phyloP scores from a whole-genome alignment of 1,284 basidiomycete species.

The Fistulinella cinereoalba region DNA sequence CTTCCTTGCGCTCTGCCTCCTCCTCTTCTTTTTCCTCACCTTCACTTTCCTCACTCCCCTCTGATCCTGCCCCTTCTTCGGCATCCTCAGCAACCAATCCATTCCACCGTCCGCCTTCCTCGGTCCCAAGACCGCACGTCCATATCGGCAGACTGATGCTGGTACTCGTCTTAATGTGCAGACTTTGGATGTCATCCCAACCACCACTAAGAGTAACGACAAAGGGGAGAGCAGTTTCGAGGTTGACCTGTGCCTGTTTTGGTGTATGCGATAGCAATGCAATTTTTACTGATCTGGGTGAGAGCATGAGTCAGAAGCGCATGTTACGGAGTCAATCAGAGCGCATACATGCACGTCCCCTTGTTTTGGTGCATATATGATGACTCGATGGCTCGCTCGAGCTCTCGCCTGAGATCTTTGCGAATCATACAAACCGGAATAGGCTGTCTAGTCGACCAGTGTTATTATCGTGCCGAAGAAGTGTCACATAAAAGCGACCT shows the following conservation, averaged over 20 bases:
- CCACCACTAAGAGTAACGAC: slow-evolving; percentile 73
- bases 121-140: slow-evolving; percentile 68
- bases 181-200: slow-evolving; percentile 90
- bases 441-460: slow-evolving; percentile 64
- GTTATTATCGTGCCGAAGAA: not conserved
- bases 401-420: slow-evolving; percentile 85
- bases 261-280: slow-evolving; percentile 73
- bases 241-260: slow-evolving; percentile 75
- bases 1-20: no score
- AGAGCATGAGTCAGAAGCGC: not conserved
- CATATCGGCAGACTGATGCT: slow-evolving; percentile 90
- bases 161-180: slow-evolving; percentile 89
- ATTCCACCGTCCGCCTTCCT: slow-evolving; percentile 61
- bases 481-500: slow-evolving; percentile 27
- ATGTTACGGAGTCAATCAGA: not conserved
- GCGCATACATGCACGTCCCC: slow-evolving; percentile 84
- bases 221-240: slow-evolving; percentile 77
- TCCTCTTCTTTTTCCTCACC: slow-evolving; percentile 32
- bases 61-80: slow-evolving; percentile 23
- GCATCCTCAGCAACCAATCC: slow-evolving; percentile 43
- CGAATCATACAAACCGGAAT: slow-evolving; percentile 86
- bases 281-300: slow-evolving; percentile 77
- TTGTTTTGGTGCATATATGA: slow-evolving; percentile 93
- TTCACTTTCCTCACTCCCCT: slow-evolving; percentile 19
- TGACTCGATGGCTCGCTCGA: slow-evolving; percentile 87